A percentile compares a stretch with the other conserved stretches of the same genome.
Evolutionary conservation across 2,329 filamentous ascomycete genomes (phyloP).

Genomic region (Scedosporium dehoogii): DNA sequence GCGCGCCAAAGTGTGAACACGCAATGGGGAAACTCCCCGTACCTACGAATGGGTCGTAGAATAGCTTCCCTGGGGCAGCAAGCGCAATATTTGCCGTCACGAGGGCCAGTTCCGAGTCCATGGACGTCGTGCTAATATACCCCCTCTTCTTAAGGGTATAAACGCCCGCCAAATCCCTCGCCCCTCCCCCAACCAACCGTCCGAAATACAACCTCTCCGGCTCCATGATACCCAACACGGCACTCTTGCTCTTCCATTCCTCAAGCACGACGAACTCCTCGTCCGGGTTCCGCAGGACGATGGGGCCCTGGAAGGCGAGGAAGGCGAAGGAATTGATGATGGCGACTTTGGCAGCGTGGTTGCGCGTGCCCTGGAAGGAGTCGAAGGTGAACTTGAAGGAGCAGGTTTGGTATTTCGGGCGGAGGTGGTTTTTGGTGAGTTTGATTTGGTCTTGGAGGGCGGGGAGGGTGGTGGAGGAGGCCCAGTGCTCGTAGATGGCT

Average conservation of each 20-base stretch:
- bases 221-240: conserved; percentile 35
- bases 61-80: conserved; percentile 71
- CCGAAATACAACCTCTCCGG: conserved; percentile 60
- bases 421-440: not conserved
- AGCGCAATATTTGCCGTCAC: conserved; percentile 86
- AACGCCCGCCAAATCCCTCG: conserved; percentile 56
- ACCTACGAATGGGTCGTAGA: conserved; percentile 93
- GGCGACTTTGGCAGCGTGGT: conserved; percentile 49
- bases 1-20: conserved; percentile 79
- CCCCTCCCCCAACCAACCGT: conserved; percentile 56
- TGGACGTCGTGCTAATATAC: conserved; percentile 93
- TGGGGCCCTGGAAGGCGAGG: conserved; percentile 66
- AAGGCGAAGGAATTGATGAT: conserved; percentile 79
- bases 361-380: conserved; percentile 66
- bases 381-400: conserved; percentile 84
- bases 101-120: conserved; percentile 90
- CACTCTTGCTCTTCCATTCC: conserved; percentile 55
- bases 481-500: conserved; percentile 86
- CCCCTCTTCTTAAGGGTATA: conserved; percentile 88
- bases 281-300: conserved; percentile 65
- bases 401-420: conserved; percentile 41
- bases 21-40: conserved; percentile 90
- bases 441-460: conserved; percentile 47
- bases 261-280: conserved; percentile 75
- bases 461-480: conserved; percentile 54